phyloP scores from a whole-genome alignment of 805 yeast genomes.

The Wickerhamiella kurtzmanii region DNA sequence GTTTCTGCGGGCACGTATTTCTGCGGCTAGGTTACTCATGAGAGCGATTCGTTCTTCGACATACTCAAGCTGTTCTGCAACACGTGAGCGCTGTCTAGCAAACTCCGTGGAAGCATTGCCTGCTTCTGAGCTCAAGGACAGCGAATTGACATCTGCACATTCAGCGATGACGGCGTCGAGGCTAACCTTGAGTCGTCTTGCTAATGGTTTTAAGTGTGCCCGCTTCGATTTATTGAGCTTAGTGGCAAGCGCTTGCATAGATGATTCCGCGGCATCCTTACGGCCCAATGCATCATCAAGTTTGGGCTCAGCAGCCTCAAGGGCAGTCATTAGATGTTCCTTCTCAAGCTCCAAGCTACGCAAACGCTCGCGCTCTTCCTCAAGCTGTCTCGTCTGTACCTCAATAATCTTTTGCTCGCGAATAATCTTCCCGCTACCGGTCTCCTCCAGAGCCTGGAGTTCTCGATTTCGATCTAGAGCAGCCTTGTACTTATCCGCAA shows the following conservation, averaged over 20 bases:
- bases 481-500: constrained; percentile 19
- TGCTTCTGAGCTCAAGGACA: not conserved
- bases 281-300: not conserved
- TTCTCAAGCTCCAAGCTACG: constrained; percentile 3
- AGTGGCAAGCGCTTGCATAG: not conserved
- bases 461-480: constrained; percentile 23
- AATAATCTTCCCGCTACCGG: not conserved
- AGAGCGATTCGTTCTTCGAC: constrained; percentile 48
- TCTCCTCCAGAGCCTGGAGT: constrained; percentile 28
- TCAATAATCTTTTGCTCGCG: not conserved
- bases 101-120: constrained; percentile 29
- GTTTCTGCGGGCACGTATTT: constrained; percentile 11
- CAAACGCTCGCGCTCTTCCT: not conserved
- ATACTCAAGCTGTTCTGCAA: constrained; percentile 49
- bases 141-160: not conserved
- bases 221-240: not conserved
- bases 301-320: not conserved
- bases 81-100: constrained; percentile 44
- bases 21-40: constrained; percentile 34
- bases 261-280: not conserved
- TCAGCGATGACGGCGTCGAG: not conserved
- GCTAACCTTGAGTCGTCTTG: not conserved
- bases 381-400: not conserved
- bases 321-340: constrained; percentile 4
- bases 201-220: not conserved